Evolutionary conservation across 495 filamentous ascomycete species (phyloP).

Genomic region (Penicillium flavigenum): DNA sequence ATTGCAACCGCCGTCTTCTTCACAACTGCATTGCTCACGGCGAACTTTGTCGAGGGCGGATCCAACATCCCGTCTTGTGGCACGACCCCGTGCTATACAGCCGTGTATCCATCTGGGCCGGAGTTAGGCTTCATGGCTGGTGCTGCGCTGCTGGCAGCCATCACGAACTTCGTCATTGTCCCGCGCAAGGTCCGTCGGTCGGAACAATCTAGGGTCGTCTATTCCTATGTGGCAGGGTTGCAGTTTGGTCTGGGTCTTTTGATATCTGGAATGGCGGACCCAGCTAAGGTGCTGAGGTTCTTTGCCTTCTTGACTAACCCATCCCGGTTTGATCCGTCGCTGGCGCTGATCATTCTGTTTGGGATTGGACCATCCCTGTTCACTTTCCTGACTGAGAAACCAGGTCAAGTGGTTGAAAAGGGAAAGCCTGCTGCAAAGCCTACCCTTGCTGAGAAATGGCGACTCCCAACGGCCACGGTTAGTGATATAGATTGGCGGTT

Average conservation of each 20-base stretch:
- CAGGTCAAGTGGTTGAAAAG: constrained; percentile 28
- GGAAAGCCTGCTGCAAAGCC: constrained; percentile 29
- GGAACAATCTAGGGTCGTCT: constrained; percentile 28
- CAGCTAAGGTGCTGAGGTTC: constrained; percentile 55
- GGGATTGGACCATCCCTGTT: constrained; percentile 49
- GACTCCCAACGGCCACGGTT: constrained; percentile 45
- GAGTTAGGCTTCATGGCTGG: constrained; percentile 39
- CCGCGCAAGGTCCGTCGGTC: constrained; percentile 31
- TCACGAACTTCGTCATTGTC: constrained; percentile 35
- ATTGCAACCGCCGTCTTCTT: constrained; percentile 58
- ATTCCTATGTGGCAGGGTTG: constrained; percentile 47
- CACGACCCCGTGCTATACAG: constrained; percentile 49
- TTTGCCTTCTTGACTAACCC: constrained; percentile 47
- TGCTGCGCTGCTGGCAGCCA: constrained; percentile 31
- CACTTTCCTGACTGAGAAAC: constrained; percentile 32
- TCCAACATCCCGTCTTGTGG: constrained; percentile 39
- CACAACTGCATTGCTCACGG: constrained; percentile 49
- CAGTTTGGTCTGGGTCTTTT: constrained; percentile 56
- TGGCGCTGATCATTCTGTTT: constrained; percentile 51
- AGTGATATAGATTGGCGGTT: constrained; percentile 57
- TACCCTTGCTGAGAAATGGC: constrained; percentile 45
- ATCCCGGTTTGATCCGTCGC: constrained; percentile 52
- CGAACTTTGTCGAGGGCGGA: constrained; percentile 37
- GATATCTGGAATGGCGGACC: constrained; percentile 55
- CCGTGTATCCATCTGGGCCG: constrained; percentile 42